Base-by-base conservation (phyloP, 768 basidiomycete genomes). In the Suillus clintonianus region DNA sequence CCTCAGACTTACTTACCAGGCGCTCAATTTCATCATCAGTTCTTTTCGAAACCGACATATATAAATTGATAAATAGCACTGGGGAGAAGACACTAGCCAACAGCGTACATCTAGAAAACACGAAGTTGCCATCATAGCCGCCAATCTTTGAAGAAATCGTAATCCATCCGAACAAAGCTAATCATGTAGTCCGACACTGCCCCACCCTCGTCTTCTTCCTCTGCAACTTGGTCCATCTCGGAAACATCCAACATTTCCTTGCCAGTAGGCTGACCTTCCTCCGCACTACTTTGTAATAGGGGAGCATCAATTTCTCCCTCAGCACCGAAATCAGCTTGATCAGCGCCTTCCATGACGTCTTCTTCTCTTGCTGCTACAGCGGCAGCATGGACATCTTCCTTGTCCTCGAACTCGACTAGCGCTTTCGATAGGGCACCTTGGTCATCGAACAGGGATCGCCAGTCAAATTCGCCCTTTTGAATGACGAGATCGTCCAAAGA, bases 391-490 rank as follows among this genome's bases (percentile, higher is more conserved):
- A 87, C 89, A 71, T 98, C 96, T 72, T 95, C 95, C 14, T 80
- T 85, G 71, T 98, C 96, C 68, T 97, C 95, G 59, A 90, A 90
- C 61, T 93, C 89, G 8, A 87, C 95, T 5, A 98, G 77, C 0
- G 92, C 95, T 59, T 80, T 85, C 10, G 91, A 87, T 70, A 93
- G 75, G 14, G 85, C 90, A 37, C 72, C 73, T 30, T 79, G 80
- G 62, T 91, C 91, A 43, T 81, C 83, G 70, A 97, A 87, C 65
- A 97, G 79, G 45, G 90, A 84, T 57, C 94, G 86, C 95, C 95
- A 97, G 76, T 97, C 95, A 71, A 98, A 98, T 74, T 91, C 93
- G 53, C 96, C 96, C 70, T 88, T 89, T 72, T 95, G 94, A 62
- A 98, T 97, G 68, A 98, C 94, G 58, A 97, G 82, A 64, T 86